Evolutionary conservation across 371 early-diverging fungal genomes (phyloP).

Genomic region (Apophysomyces variabilis): DNA sequence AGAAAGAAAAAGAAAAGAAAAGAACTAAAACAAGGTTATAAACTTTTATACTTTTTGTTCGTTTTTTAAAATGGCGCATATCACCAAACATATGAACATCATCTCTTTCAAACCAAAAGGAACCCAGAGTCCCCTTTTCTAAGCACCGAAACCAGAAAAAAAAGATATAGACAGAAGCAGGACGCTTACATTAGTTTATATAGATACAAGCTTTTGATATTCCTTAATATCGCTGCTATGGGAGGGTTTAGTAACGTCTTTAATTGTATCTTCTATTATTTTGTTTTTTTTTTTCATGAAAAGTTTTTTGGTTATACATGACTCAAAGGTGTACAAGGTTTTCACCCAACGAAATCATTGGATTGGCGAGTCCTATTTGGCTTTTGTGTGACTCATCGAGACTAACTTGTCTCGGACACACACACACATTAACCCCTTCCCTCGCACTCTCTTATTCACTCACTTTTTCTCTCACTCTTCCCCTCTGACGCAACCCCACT

Average conservation of each 20-base stretch:
- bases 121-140: too few species aligned
- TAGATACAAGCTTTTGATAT: background rate
- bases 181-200: background rate
- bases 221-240: background rate
- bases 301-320: background rate
- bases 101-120: background rate
- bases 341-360: slow-evolving; percentile 6
- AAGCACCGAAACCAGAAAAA: too few species aligned
- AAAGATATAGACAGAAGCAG: too few species aligned
- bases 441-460: too few species aligned
- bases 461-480: background rate
- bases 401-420: background rate
- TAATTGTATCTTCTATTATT: background rate
- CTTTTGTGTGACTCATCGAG: slow-evolving; percentile 7
- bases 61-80: background rate
- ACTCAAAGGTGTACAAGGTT: slow-evolving; percentile 12
- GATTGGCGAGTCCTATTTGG: background rate
- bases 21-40: slow-evolving; percentile 1
- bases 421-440: too few species aligned
- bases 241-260: background rate
- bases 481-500: background rate
- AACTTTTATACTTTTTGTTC: slow-evolving; percentile 5
- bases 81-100: background rate
- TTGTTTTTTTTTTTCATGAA: background rate
- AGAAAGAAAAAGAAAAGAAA: background rate